Conservation (phyloP, 2,329 filamentous ascomycete genomes). For the Cercospora sp. region DNA sequence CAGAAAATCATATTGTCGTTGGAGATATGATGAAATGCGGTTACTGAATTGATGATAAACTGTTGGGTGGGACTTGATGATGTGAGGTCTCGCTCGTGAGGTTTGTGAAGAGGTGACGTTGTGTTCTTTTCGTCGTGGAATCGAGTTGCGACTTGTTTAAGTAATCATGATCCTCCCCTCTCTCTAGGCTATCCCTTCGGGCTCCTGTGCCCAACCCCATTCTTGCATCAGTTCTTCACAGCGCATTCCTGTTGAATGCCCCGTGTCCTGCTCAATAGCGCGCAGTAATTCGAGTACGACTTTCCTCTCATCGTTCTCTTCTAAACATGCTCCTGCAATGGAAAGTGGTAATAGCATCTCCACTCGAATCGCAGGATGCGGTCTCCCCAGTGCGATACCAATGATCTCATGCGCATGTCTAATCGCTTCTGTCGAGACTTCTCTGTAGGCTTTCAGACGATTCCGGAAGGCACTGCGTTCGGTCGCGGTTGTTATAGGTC, state of each 20-base stretch:
- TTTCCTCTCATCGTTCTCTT: slow-evolving; percentile 55
- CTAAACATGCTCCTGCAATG: slow-evolving; percentile 61
- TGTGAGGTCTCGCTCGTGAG: not conserved
- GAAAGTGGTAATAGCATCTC: slow-evolving; percentile 61
- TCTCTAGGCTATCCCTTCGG: slow-evolving; percentile 22
- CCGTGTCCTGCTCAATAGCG: slow-evolving; percentile 62
- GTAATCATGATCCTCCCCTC: not conserved
- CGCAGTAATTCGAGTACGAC: slow-evolving; percentile 59
- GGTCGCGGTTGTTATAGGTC: slow-evolving; percentile 49
- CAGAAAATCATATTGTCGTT: not conserved
- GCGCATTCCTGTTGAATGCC: slow-evolving; percentile 63
- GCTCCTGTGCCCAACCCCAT: slow-evolving; percentile 41
- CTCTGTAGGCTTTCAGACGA: slow-evolving; percentile 56
- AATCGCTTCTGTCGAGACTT: slow-evolving; percentile 55
- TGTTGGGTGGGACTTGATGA: not conserved
- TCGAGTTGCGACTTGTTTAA: not conserved
- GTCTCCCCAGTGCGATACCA: slow-evolving; percentile 59
- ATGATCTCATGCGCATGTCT: slow-evolving; percentile 62
- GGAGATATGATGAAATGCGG: not conserved
- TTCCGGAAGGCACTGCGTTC: slow-evolving; percentile 49
- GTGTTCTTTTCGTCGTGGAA: not conserved
- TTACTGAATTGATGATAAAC: not conserved
- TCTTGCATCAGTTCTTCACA: slow-evolving; percentile 54
- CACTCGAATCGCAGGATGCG: slow-evolving; percentile 57
- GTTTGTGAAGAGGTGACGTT: not conserved